These are phyloP conservation scores for Lojkania enalia DNA, from an alignment of 2,329 filamentous ascomycete species.

Conservation along the genomic window DNA sequence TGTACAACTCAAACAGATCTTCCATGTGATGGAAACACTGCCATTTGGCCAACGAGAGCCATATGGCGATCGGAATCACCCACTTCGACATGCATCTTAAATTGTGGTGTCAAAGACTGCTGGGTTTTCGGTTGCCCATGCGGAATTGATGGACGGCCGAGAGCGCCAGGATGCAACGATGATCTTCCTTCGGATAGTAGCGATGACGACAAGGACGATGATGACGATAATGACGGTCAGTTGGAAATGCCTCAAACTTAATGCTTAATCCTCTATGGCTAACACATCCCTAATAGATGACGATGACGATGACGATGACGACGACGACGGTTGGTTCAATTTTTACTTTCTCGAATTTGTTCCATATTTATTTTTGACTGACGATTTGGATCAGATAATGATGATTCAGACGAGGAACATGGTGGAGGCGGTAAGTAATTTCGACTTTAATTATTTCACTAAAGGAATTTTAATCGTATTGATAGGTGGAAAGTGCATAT, in stretches of 20 bases:
- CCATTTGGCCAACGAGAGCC: background rate
- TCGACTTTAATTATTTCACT: too few species aligned
- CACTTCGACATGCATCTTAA: background rate
- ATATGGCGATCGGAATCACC: background rate
- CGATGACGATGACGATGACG: background rate
- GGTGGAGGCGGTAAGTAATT: too few species aligned
- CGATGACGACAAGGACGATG: background rate
- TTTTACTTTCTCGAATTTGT: background rate
- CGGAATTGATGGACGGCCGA: too few species aligned
- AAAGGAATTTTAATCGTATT: background rate
- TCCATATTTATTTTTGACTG: background rate
- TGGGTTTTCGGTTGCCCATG: background rate
- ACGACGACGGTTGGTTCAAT: background rate
- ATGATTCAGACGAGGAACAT: too few species aligned
- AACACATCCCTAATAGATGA: background rate
- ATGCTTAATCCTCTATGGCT: background rate
- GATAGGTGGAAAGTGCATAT: background rate
- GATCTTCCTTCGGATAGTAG: background rate
- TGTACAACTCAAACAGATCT: too few species aligned
- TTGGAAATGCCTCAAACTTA: background rate
- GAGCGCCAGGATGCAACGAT: too few species aligned
- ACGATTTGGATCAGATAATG: background rate
- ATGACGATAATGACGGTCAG: background rate
- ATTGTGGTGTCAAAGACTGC: background rate
- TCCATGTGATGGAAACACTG: too few species aligned